These are phyloP conservation scores for Ophiocordyceps sinensis DNA, from an alignment of 2,329 filamentous ascomycete genomes.

Conservation along the genomic window DNA sequence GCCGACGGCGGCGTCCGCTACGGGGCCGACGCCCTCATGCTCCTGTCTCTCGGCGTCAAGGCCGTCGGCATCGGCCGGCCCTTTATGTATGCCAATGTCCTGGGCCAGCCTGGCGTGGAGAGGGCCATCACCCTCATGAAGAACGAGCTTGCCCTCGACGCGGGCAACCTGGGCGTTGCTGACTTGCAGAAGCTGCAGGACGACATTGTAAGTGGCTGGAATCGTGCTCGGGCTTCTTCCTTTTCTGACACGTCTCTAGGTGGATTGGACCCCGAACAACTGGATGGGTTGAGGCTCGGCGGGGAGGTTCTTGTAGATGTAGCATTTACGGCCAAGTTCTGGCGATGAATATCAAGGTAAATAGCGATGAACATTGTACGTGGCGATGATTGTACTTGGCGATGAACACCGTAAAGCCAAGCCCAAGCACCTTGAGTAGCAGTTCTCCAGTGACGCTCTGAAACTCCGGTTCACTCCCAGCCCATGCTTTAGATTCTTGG, in stretches of 20 bases:
- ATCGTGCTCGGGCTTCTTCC: too few species aligned
- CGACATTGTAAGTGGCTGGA: neutral
- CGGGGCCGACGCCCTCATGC: conserved; percentile 26
- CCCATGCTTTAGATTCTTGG: too few species aligned
- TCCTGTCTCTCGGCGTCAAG: conserved; percentile 27
- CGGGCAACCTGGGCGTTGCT: conserved; percentile 25
- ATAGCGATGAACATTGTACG: too few species aligned
- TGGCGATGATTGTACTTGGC: too few species aligned
- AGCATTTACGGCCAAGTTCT: too few species aligned
- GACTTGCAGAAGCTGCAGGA: conserved; percentile 19
- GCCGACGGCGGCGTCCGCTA: conserved; percentile 29
- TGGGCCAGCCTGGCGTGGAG: conserved; percentile 31
- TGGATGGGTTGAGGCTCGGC: neutral
- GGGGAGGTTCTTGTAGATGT: too few species aligned
- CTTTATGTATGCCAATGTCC: conserved; percentile 39
- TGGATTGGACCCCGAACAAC: neutral
- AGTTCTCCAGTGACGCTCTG: too few species aligned
- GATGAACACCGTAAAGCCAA: too few species aligned
- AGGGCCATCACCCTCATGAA: conserved; percentile 30
- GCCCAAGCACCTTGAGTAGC: too few species aligned
- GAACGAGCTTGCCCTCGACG: conserved; percentile 31
- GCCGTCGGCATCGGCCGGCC: conserved; percentile 32
- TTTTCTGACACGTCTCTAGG: neutral
- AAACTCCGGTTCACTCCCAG: too few species aligned
- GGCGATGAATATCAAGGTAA: too few species aligned